phyloP scores from a whole-genome alignment of 495 filamentous ascomycete species.

The Aspergillus baeticus region DNA sequence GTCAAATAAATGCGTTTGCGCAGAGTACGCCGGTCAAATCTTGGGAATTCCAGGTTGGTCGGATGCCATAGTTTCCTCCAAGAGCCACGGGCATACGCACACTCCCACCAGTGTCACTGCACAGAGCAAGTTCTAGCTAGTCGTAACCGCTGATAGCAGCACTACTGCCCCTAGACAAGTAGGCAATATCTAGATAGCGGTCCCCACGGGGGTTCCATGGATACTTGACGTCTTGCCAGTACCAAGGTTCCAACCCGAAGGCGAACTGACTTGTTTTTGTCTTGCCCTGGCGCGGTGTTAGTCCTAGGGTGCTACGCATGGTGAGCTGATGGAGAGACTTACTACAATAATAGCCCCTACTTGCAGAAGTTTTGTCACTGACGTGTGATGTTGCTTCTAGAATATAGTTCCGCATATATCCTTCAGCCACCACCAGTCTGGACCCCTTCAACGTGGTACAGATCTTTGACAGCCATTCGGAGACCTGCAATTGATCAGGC shows the following conservation, averaged over 20 bases:
- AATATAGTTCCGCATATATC: no score
- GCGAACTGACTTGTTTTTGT: slow-evolving; percentile 60
- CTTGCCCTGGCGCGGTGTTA: no score
- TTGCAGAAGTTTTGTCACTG: no score
- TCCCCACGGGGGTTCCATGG: slow-evolving; percentile 61
- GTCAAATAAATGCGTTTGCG: no score
- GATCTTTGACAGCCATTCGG: slow-evolving; percentile 63
- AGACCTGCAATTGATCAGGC: no score
- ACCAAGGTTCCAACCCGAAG: slow-evolving; percentile 50
- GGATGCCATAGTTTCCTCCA: slow-evolving; percentile 49
- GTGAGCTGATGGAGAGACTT: no score
- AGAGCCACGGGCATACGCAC: slow-evolving; percentile 48
- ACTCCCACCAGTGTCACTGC: slow-evolving; percentile 48
- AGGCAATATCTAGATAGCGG: slow-evolving; percentile 50
- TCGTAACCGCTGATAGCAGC: slow-evolving; percentile 49
- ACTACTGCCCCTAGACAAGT: slow-evolving; percentile 47
- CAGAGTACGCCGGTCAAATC: no score
- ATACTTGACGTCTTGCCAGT: slow-evolving; percentile 53
- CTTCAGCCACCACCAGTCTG: no score
- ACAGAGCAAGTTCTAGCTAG: slow-evolving; percentile 56
- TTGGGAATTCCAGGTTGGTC: no score
- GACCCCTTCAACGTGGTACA: slow-evolving; percentile 55
- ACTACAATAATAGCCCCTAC: slow-evolving; percentile 63
- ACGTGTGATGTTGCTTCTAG: no score
- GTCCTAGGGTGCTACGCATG: no score